Percentiles rank a stretch among this genome's conserved stretches.
These are phyloP conservation scores for Calendula officinalis DNA, from an alignment of 129 eudicot species.

Conservation along the genomic window DNA sequence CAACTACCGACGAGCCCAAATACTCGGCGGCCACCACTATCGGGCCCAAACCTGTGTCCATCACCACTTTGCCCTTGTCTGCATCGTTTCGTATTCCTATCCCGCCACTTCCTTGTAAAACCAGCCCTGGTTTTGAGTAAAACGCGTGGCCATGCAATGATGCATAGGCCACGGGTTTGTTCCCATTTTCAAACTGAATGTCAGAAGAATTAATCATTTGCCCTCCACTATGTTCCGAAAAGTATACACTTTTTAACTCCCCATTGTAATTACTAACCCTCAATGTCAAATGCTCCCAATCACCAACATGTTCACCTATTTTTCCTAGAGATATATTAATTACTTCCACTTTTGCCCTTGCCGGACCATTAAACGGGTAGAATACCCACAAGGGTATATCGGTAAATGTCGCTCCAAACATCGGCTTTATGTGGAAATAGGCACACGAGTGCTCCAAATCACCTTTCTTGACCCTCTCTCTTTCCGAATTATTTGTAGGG, in stretches of 20 bases:
- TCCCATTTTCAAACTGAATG: slow-evolving; percentile 52
- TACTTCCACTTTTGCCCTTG: slow-evolving; percentile 53
- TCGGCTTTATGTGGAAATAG: slow-evolving; percentile 65
- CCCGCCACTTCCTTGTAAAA: slow-evolving; percentile 56
- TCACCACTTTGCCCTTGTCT: slow-evolving; percentile 34
- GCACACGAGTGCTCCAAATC: slow-evolving; percentile 36
- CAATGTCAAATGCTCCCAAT: slow-evolving; percentile 89
- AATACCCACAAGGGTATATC: slow-evolving; percentile 74
- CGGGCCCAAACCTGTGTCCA: slow-evolving; percentile 52
- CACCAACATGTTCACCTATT: slow-evolving; percentile 77
- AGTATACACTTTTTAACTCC: slow-evolving; percentile 50
- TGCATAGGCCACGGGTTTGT: slow-evolving; percentile 55
- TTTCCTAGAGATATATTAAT: slow-evolving; percentile 49
- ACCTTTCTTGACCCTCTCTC: slow-evolving; percentile 58
- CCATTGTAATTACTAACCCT: slow-evolving; percentile 77
- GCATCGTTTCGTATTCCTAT: slow-evolving; percentile 76
- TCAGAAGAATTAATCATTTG: slow-evolving; percentile 38
- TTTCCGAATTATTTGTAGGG: slow-evolving; percentile 38
- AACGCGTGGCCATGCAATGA: slow-evolving; percentile 75
- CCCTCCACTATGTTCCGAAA: slow-evolving; percentile 66
- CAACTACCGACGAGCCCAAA: slow-evolving; percentile 38
- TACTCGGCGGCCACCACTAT: slow-evolving; percentile 48
- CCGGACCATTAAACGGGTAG: slow-evolving; percentile 87
- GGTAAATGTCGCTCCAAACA: slow-evolving; percentile 68
- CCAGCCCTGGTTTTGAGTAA: slow-evolving; percentile 52